Conservation (phyloP, 345 rosid genomes). For the Trapa bicornis region DNA sequence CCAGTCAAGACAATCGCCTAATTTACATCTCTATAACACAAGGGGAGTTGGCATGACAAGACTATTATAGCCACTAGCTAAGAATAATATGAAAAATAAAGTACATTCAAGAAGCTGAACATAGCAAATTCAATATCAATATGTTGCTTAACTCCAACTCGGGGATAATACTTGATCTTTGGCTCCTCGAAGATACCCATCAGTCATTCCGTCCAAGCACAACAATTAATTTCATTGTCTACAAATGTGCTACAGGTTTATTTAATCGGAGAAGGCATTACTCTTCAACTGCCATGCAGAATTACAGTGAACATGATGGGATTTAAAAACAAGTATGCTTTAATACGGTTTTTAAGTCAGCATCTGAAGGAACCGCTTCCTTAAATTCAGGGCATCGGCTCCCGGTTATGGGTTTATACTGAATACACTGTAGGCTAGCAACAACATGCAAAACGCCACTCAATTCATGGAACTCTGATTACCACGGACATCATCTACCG, state of each 20-base stretch:
- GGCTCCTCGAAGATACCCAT: not conserved
- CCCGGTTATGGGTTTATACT: not conserved
- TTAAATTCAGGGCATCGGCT: not conserved
- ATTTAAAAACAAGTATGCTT: not conserved
- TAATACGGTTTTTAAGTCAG: not conserved
- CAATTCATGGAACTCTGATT: conserved; percentile 1
- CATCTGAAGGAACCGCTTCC: not conserved
- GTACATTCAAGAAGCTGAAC: too few species aligned
- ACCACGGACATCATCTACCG: not conserved
- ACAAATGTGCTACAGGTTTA: not conserved
- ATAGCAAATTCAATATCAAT: too few species aligned
- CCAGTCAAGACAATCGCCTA: too few species aligned
- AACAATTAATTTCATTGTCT: not conserved
- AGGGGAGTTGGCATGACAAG: too few species aligned
- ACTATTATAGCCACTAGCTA: too few species aligned
- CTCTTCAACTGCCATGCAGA: not conserved
- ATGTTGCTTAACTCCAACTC: too few species aligned
- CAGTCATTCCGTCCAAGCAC: not conserved
- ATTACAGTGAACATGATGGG: not conserved
- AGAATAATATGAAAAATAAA: too few species aligned
- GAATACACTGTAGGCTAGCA: not conserved
- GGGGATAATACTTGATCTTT: not conserved
- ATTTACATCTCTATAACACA: too few species aligned
- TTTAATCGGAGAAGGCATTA: not conserved
- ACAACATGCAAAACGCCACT: not conserved